A percentile compares a stretch with the other conserved stretches of the same genome.
These are phyloP conservation scores for Boletellus ananiceps DNA, from an alignment of 768 basidiomycete species.

Conservation along the genomic window DNA sequence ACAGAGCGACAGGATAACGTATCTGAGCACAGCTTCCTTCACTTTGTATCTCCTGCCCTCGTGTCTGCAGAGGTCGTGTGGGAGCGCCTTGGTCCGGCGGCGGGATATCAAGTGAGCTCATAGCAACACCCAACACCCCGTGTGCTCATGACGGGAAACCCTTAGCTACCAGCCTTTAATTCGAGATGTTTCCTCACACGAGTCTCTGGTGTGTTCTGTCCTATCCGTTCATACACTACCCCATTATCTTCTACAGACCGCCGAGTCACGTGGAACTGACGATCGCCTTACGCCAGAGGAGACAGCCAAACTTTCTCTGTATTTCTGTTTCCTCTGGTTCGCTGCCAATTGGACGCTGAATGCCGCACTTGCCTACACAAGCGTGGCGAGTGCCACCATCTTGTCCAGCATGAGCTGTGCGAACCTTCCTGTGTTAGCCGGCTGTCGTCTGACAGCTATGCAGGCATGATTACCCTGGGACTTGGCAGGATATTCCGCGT, in stretches of 20 bases:
- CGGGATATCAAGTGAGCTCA: conserved; percentile 10
- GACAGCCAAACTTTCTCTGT: conserved; percentile 72
- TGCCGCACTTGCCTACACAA: conserved; percentile 78
- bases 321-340: conserved; percentile 91
- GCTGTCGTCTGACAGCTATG: not conserved
- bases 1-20: conserved; percentile 62
- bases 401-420: conserved; percentile 85
- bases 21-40: conserved; percentile 90
- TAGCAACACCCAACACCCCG: not conserved
- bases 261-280: conserved; percentile 11
- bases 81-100: not conserved
- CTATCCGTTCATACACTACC: not conserved
- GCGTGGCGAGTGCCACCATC: conserved; percentile 91
- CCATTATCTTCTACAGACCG: conserved; percentile 6
- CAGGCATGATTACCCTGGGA: conserved; percentile 90
- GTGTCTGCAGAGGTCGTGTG: conserved; percentile 32
- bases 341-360: conserved; percentile 91
- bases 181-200: conserved; percentile 15
- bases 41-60: conserved; percentile 73
- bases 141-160: not conserved
- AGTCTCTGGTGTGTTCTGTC: conserved; percentile 16
- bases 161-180: conserved; percentile 25
- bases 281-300: conserved; percentile 55
- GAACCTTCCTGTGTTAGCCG: conserved; percentile 18
- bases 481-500: conserved; percentile 80